Conservation (phyloP, 495 filamentous ascomycete genomes). For the Chaetomidium leptoderma region DNA sequence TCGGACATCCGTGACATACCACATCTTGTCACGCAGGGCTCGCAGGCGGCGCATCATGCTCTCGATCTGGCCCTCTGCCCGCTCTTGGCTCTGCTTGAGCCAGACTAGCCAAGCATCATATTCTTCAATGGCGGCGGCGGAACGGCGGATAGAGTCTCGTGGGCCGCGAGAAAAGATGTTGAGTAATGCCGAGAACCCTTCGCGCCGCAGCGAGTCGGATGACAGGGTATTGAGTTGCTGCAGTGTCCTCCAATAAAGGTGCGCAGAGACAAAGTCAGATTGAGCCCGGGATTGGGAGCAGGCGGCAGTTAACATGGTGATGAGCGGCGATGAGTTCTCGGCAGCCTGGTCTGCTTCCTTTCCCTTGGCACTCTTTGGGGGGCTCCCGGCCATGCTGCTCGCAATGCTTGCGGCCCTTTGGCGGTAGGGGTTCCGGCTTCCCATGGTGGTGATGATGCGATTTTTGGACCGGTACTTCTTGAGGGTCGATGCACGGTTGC, state of each 20-base stretch:
- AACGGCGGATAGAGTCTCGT: constrained; percentile 61
- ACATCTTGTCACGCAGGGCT: constrained; percentile 88
- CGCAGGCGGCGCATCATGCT: constrained; percentile 63
- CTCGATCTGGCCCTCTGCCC: constrained; percentile 61
- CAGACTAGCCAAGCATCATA: constrained; percentile 74
- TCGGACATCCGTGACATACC: constrained; percentile 95
- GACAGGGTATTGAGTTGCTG: constrained; percentile 58
- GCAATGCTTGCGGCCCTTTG: constrained; percentile 37
- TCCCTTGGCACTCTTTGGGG: constrained; percentile 29
- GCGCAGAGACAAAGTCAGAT: constrained; percentile 65
- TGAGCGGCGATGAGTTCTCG: constrained; percentile 47
- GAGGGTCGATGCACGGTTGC: constrained; percentile 55
- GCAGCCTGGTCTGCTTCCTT: constrained; percentile 31
- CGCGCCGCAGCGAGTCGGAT: constrained; percentile 57
- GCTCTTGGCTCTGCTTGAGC: constrained; percentile 68
- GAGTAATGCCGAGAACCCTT: constrained; percentile 64
- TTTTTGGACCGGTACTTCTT: constrained; percentile 50
- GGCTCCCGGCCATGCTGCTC: constrained; percentile 32
- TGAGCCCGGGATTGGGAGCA: constrained; percentile 61
- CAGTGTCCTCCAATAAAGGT: constrained; percentile 64
- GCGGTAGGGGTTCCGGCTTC: constrained; percentile 54
- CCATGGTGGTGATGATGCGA: constrained; percentile 48
- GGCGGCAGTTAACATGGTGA: constrained; percentile 66
- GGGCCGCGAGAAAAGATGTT: constrained; percentile 66
- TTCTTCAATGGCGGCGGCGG: constrained; percentile 62